Conservation (phyloP, 139 green algal genomes). For the Tetratostichococcus sp. region DNA sequence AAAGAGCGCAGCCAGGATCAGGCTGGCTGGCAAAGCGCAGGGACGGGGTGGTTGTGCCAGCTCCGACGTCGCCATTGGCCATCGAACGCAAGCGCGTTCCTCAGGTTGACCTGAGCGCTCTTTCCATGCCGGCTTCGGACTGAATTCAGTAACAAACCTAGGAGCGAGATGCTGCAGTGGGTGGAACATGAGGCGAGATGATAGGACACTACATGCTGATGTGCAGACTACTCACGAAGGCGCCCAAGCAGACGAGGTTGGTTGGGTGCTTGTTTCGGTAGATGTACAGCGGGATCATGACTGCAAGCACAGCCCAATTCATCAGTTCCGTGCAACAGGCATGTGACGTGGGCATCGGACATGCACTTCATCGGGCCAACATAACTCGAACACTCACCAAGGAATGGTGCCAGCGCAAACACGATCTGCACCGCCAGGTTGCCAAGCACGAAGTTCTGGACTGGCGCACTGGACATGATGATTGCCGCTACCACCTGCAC, state of each 20-base stretch:
- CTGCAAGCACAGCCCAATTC: slow-evolving; percentile 4
- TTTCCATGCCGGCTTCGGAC: too few relatives aligned
- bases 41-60: too few relatives aligned
- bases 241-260: slow-evolving; percentile 59
- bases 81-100: too few relatives aligned
- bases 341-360: too few relatives aligned
- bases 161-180: not conserved
- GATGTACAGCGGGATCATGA: slow-evolving; percentile 37
- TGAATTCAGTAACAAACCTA: too few relatives aligned
- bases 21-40: too few relatives aligned
- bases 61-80: too few relatives aligned
- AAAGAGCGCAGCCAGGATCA: too few relatives aligned
- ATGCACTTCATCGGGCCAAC: too few relatives aligned
- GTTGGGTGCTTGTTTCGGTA: slow-evolving; percentile 53
- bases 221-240: slow-evolving; percentile 41
- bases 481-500: slow-evolving; percentile 12
- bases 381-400: slow-evolving; percentile 11
- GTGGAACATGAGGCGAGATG: too few relatives aligned
- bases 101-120: too few relatives aligned
- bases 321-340: not conserved
- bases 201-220: too few relatives aligned
- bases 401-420: slow-evolving; percentile 18
- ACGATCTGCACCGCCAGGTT: slow-evolving; percentile 24
- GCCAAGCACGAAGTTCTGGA: slow-evolving; percentile 25
- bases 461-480: slow-evolving; percentile 29